These are phyloP conservation scores for Diutina rugosa DNA, from an alignment of 1,139 yeast genomes.

Conservation along the genomic window DNA sequence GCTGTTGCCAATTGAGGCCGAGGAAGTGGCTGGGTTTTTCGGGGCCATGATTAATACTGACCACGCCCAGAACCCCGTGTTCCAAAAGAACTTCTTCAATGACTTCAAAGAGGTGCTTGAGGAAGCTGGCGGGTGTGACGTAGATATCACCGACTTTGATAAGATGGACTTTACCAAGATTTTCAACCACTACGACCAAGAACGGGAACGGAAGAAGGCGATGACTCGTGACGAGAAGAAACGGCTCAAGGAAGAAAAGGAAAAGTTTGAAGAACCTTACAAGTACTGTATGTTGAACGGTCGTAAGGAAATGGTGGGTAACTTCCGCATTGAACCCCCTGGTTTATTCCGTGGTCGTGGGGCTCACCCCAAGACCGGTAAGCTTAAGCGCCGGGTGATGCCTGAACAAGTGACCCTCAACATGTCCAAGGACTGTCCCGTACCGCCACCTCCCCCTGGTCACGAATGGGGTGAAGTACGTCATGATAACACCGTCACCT, in stretches of 20 bases:
- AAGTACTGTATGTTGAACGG: constrained; percentile 78
- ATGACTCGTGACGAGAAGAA: constrained; percentile 65
- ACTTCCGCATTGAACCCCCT: constrained; percentile 91
- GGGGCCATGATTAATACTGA: constrained; percentile 85
- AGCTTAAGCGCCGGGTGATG: constrained; percentile 62
- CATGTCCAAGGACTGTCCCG: constrained; percentile 54
- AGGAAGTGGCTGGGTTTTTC: constrained; percentile 92
- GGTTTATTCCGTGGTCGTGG: constrained; percentile 95
- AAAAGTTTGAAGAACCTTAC: constrained; percentile 65
- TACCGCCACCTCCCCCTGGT: constrained; percentile 80
- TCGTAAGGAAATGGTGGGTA: constrained; percentile 83
- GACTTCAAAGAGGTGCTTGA: constrained; percentile 63
- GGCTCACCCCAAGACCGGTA: constrained; percentile 93
- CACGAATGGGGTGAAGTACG: constrained; percentile 83
- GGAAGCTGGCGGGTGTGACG: constrained; percentile 53
- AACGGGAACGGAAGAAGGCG: constrained; percentile 61
- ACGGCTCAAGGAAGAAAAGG: constrained; percentile 56
- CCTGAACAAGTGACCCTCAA: constrained; percentile 89
- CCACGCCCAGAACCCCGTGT: constrained; percentile 77
- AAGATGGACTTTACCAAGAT: constrained; percentile 75
- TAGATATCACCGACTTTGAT: constrained; percentile 43
- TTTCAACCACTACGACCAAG: constrained; percentile 55
- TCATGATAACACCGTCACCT: constrained; percentile 83
- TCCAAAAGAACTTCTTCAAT: constrained; percentile 73
- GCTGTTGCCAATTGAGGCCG: constrained; percentile 65